Percentiles rank a stretch among this genome's conserved stretches.
Conservation (phyloP, 176 grass and related monocot genomes). For the Eragrostis curvula region DNA sequence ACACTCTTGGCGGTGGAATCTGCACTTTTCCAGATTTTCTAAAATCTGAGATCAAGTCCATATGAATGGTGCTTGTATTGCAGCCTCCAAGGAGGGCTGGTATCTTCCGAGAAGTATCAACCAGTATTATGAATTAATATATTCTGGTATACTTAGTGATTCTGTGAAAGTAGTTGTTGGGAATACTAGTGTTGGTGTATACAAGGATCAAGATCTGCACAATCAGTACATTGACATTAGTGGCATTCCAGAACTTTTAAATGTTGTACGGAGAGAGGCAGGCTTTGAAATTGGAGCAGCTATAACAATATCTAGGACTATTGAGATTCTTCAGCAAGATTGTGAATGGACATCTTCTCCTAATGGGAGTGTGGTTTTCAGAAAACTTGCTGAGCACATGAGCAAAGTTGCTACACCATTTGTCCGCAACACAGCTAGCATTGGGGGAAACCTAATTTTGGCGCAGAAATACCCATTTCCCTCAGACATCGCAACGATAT, state of each 20-base stretch:
- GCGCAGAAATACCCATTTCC: constrained; percentile 73
- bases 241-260: constrained; percentile 66
- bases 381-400: constrained; percentile 75
- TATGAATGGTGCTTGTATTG: neutral
- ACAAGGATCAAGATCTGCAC: constrained; percentile 68
- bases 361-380: constrained; percentile 51
- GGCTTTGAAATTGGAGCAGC: constrained; percentile 73
- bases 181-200: constrained; percentile 70
- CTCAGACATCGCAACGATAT: constrained; percentile 79
- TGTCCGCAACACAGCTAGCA: constrained; percentile 80
- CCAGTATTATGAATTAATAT: constrained; percentile 51
- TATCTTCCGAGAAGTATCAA: constrained; percentile 56
- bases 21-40: constrained; percentile 71
- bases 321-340: constrained; percentile 54
- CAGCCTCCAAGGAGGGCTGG: constrained; percentile 42
- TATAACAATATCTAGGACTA: constrained; percentile 63
- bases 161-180: constrained; percentile 65
- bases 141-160: constrained; percentile 39
- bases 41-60: constrained; percentile 68
- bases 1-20: constrained; percentile 50
- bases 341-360: constrained; percentile 6
- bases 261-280: constrained; percentile 17
- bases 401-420: constrained; percentile 75
- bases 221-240: constrained; percentile 70
- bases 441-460: constrained; percentile 79